Base-by-base conservation (phyloP, 2,329 filamentous ascomycete species). In the Colletotrichum sp. region DNA sequence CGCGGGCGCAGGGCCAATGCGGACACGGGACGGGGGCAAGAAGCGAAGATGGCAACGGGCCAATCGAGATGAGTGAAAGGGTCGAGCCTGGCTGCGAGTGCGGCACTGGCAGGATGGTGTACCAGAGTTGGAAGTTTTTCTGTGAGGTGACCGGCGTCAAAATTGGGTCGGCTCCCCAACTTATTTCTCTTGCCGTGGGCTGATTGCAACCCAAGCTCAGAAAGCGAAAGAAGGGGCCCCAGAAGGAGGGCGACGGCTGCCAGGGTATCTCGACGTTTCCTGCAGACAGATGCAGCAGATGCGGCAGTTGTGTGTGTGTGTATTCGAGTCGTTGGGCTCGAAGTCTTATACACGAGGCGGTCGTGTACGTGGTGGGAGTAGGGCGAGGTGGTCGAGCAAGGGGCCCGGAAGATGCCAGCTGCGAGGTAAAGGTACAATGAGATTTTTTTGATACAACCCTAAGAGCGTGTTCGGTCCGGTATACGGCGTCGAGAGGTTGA, bases 131-230 rank as follows among this genome's bases (percentile, higher is more conserved):
- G 73, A 61, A 68, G 55, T 32, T 49, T 76, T 72, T 55, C 52
- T 61, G 67, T 63, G 70, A 62, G 63, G 71, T 71, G 76, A 61
- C 76, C 59, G 61, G 69, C 65, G 69, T 69, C 76, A 77, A 77
- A 76, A 66, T 77, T 77, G 66, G 76, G 65, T 77, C 70, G 65
- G 52, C 69, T 74, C 73, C 59, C 74, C 69, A 63, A 75, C 57
- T 67, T 75, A 52, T 77, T 77, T 44, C 69, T 55, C 44, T 55
- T 67, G 25, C 69, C 67, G 73, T 70, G 59, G 73, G 36, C 64
- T 71, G 75, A 75, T 77, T 70, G 72, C 67, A 65, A 71, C 65
- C 71, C 71, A 69, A 70, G 29, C 39, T 55, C 27, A 57, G 22
- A 61, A 36, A 69, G 55, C 44, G 39, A 30, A 29, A 27, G 66